These are phyloP conservation scores for Rhodotorula babjevae DNA, from an alignment of 768 basidiomycete genomes.

Conservation along the genomic window DNA sequence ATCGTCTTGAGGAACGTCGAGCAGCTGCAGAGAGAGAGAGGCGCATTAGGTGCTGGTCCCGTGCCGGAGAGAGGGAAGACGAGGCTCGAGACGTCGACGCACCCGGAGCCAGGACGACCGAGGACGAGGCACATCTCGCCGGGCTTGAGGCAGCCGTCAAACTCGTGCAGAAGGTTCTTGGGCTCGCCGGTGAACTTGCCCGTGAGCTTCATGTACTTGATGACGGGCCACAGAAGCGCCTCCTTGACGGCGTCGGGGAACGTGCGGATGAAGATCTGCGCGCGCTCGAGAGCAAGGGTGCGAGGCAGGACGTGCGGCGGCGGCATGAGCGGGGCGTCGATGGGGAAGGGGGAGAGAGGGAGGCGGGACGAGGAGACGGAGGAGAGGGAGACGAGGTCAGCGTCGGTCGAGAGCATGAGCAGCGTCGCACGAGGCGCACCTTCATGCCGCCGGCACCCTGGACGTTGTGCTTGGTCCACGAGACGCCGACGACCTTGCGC, in stretches of 20 bases:
- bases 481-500: slow-evolving; percentile 48
- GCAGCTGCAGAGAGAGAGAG: slow-evolving; percentile 52
- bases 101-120: slow-evolving; percentile 46
- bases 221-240: slow-evolving; percentile 59
- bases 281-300: too few relatives aligned
- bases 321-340: too few relatives aligned
- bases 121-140: slow-evolving; percentile 64
- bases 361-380: too few relatives aligned
- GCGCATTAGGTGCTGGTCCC: neutral
- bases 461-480: slow-evolving; percentile 46
- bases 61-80: neutral
- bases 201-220: slow-evolving; percentile 55
- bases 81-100: too few relatives aligned
- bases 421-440: slow-evolving; percentile 29
- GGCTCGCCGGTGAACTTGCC: slow-evolving; percentile 57
- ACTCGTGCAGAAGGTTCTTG: slow-evolving; percentile 56
- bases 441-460: slow-evolving; percentile 50
- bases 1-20: slow-evolving; percentile 75
- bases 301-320: too few relatives aligned
- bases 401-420: neutral
- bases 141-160: slow-evolving; percentile 58
- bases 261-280: slow-evolving; percentile 43
- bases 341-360: too few relatives aligned
- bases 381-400: neutral
- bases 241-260: slow-evolving; percentile 51